Evolutionary conservation across 2,329 filamentous ascomycete genomes (phyloP), one percentile per base, ranked within the genome.

Genomic region (Tothia fuscella): DNA sequence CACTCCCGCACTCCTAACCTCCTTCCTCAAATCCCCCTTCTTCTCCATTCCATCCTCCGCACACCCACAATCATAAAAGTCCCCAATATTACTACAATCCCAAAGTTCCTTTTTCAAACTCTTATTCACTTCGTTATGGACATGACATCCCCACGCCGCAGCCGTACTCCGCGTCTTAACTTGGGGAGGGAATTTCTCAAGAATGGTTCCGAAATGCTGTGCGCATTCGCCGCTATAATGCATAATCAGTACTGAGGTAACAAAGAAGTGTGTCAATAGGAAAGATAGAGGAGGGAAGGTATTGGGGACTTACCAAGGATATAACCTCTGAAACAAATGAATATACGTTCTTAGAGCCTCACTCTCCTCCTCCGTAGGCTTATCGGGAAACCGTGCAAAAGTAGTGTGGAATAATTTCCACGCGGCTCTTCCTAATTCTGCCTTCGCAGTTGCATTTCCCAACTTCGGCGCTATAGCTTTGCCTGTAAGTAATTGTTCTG

Each of bases 401-500:
- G 76, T 76, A 14, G 76, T 80, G 56, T 80, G 76, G 48, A 80
- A 67, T 48, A 78, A 67, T 52, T 78, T 77, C 76, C 76, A 80
- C 26, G 75, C 71, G 43, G 76, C 72, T 47, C 76, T 70, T 47
- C 76, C 76, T 21, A 80, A 64, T 57, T 80, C 76, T 46, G 72
- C 76, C 58, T 89, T 91, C 41, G 76, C 67, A 5, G 84, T 91
- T 46, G 80, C 82, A 61, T 91, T 91, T 55, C 83, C 84, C 41
- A 91, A 66, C 62, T 85, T 87, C 1, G 82, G 80, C 38, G 83
- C 83, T 53, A 87, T 89, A 3, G 78, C 79, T 42, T 76, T 76
- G 43, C 82, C 82, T 70, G 68, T 17, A 86, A 65, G 28, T 56
- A 49, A 9, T 54, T 47, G 28, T 49, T 50, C 44, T 56, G 17